A percentile compares a stretch with the other conserved stretches of the same genome.
Evolutionary conservation across 2,329 filamentous ascomycete species (phyloP).

Genomic region (Fusarium mundagurra): DNA sequence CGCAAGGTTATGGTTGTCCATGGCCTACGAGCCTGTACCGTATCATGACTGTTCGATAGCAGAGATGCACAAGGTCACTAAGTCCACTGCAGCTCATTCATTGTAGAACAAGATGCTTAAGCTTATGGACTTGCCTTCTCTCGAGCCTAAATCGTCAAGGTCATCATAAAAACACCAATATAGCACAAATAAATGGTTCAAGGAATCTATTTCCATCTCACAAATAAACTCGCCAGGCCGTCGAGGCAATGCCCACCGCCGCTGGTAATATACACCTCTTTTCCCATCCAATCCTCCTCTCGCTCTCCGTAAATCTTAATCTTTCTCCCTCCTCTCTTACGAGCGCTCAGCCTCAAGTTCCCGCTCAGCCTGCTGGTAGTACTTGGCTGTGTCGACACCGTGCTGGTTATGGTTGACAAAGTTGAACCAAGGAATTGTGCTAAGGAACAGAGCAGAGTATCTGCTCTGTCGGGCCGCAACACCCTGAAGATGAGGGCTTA

Average conservation of each 20-base stretch:
- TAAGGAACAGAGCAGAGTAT: slow-evolving; percentile 85
- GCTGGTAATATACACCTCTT: slow-evolving; percentile 43
- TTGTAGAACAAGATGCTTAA: not conserved
- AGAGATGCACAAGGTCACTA: too few species aligned
- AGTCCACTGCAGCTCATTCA: not conserved
- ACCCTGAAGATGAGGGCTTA: slow-evolving; percentile 92
- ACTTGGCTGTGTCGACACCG: slow-evolving; percentile 97
- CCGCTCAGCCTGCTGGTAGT: slow-evolving; percentile 93
- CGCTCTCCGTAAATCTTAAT: not conserved
- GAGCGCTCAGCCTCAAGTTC: slow-evolving; percentile 82
- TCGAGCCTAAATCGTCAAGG: not conserved
- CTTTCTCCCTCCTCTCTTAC: not conserved
- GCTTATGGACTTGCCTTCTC: not conserved
- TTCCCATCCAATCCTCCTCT: not conserved
- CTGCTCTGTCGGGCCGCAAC: slow-evolving; percentile 92
- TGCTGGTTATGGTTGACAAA: slow-evolving; percentile 97
- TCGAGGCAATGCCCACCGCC: slow-evolving; percentile 31
- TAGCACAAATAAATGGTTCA: slow-evolving; percentile 9
- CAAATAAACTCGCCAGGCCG: slow-evolving; percentile 36
- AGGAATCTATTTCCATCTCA: slow-evolving; percentile 38
- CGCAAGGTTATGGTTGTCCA: not conserved
- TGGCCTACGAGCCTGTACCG: not conserved
- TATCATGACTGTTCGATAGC: too few species aligned
- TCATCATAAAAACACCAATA: not conserved
- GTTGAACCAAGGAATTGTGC: slow-evolving; percentile 96